Conservation (phyloP, 2,329 filamentous ascomycete species). For the Venturia aucupariae region DNA sequence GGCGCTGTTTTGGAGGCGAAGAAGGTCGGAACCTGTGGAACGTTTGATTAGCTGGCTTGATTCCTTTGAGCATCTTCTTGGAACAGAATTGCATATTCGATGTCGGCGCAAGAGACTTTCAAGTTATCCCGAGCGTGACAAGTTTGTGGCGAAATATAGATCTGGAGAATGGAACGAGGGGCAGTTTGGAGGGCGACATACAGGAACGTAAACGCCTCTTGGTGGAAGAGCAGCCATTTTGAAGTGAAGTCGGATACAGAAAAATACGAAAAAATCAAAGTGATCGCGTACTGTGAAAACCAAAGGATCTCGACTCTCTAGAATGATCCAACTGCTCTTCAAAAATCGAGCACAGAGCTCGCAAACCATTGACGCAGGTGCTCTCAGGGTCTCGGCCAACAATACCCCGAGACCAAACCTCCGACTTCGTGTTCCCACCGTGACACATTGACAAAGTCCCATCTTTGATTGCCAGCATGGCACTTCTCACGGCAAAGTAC, state of each 20-base stretch:
- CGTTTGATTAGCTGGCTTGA: background rate
- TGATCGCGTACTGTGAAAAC: background rate
- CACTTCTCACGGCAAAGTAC: background rate
- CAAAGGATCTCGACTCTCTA: background rate
- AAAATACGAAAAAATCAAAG: background rate
- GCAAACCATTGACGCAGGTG: background rate
- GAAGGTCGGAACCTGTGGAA: conserved; percentile 47
- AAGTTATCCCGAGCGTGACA: background rate
- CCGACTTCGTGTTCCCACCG: background rate
- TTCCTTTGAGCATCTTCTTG: background rate
- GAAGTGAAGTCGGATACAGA: background rate
- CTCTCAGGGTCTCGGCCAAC: background rate
- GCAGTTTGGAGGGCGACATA: background rate
- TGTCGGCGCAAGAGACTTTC: background rate
- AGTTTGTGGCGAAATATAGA: background rate
- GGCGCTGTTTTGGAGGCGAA: conserved; percentile 43
- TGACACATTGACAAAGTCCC: background rate
- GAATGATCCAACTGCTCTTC: background rate
- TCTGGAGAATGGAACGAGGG: background rate
- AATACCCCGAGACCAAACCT: background rate
- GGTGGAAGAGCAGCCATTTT: conserved; percentile 14
- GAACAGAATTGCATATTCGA: background rate
- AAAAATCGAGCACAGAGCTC: background rate
- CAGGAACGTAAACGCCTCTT: conserved; percentile 13
- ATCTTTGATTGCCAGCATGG: background rate